Conservation (phyloP, 257 asterid genomes). For the Lycium barbarum region DNA sequence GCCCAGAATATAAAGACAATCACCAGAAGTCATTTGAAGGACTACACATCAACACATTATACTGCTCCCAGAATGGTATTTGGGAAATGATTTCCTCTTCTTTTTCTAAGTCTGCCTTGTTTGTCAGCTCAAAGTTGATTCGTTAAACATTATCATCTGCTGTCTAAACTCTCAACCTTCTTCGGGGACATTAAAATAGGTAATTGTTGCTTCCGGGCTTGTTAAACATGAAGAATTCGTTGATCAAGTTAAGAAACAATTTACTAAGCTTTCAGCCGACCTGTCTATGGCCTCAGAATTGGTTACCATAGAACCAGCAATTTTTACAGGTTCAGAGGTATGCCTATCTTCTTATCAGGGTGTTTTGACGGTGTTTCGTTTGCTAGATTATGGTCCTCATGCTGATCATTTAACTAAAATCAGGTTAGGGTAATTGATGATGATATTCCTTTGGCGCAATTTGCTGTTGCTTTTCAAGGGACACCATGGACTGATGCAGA, state of each 20-base stretch:
- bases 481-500: slow-evolving; percentile 94
- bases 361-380: slow-evolving; percentile 28
- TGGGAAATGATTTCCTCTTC: not conserved
- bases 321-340: slow-evolving; percentile 94
- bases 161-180: slow-evolving; percentile 18
- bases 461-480: slow-evolving; percentile 92
- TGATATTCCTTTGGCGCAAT: slow-evolving; percentile 77
- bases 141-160: slow-evolving; percentile 5
- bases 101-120: not conserved
- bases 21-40: slow-evolving; percentile 54
- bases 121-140: slow-evolving; percentile 9
- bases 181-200: slow-evolving; percentile 47
- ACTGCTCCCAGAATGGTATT: slow-evolving; percentile 80
- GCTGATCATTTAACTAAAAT: slow-evolving; percentile 31
- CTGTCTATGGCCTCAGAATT: slow-evolving; percentile 65
- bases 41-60: slow-evolving; percentile 76
- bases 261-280: slow-evolving; percentile 67
- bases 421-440: slow-evolving; percentile 85
- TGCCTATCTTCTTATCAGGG: slow-evolving; percentile 32
- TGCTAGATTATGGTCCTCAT: slow-evolving; percentile 14
- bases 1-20: slow-evolving; percentile 72
- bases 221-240: slow-evolving; percentile 88
- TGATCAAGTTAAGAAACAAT: slow-evolving; percentile 67
- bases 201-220: slow-evolving; percentile 82
- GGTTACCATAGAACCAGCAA: slow-evolving; percentile 72